Evolutionary conservation across 176 grass and related monocot species (phyloP).

Genomic region (Luzula sylvatica): DNA sequence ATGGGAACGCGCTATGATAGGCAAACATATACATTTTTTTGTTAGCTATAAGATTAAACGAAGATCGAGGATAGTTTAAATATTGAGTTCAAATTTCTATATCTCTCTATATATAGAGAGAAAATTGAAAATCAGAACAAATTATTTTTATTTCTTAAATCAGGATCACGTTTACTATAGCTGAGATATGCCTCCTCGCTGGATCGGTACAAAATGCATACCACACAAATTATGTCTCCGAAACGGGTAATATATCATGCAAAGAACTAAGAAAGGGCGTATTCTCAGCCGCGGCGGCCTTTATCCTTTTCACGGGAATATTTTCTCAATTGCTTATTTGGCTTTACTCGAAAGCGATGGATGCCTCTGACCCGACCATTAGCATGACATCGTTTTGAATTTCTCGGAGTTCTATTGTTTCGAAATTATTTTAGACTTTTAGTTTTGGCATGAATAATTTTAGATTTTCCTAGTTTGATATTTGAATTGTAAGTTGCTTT

Average conservation of each 20-base stretch:
- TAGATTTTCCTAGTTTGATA: too few relatives aligned
- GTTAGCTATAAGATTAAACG: too few relatives aligned
- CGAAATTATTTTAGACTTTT: too few relatives aligned
- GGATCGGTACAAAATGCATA: conserved; percentile 71
- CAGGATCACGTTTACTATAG: conserved; percentile 75
- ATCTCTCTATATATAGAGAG: neutral
- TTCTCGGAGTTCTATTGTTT: too few relatives aligned
- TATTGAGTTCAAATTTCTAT: too few relatives aligned
- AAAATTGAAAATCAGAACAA: too few relatives aligned
- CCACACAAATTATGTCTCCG: conserved; percentile 61
- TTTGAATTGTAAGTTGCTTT: too few relatives aligned
- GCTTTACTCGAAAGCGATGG: conserved; percentile 46
- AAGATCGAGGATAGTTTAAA: too few relatives aligned
- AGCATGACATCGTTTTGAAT: conserved; percentile 42
- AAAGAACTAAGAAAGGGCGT: conserved; percentile 68
- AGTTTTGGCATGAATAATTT: too few relatives aligned
- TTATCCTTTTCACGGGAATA: conserved; percentile 66
- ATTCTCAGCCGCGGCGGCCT: conserved; percentile 75
- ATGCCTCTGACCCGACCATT: conserved; percentile 24
- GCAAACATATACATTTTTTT: too few relatives aligned
- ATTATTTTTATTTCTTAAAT: neutral
- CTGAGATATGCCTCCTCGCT: conserved; percentile 78
- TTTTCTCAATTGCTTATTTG: conserved; percentile 51
- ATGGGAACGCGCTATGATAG: too few relatives aligned
- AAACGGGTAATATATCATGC: conserved; percentile 14